Evolutionary conservation across 495 filamentous ascomycete species (phyloP), one percentile per base, ranked within the genome.

Genomic region (Hypoxylon intermedium): DNA sequence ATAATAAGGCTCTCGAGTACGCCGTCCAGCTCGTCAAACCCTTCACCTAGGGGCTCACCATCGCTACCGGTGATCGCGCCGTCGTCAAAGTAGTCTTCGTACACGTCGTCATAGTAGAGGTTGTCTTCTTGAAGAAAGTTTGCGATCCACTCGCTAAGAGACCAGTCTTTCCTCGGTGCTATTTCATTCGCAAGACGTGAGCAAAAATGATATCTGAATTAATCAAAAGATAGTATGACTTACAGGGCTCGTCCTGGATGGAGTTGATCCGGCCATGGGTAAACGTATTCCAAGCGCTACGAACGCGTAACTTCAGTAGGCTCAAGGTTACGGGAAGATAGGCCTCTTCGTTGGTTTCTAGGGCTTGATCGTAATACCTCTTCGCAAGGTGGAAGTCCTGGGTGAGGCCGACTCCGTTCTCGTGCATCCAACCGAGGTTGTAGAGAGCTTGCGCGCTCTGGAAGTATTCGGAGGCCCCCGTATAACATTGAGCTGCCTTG

Each of bases 381-480:
- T 99, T 99, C 2, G 95, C 94, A 31, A 99, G 87, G 69, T 98
- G 94, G 71, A 94, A 99, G 70, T 99, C 94, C 68, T 99, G 94
- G 30, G 89, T 86, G 2, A 97, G 86, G 9, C 93, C 92, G 40
- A 98, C 79, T 2, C 94, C 94, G 68, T 98, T 97, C 74, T 99
- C 94, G 73, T 99, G 92, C 91, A 99, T 98, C 94, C 94, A 99
- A 11, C 94, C 94, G 9, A 99, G 79, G 63, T 99, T 97, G 84
- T 91, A 99, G 51, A 96, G 86, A 9, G 95, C 95, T 76, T 98
- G 94, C 20, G 93, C 93, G 68, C 90, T 94, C 67, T 91, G 90
- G 65, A 91, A 84, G 44, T 86, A 90, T 66, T 98, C 94, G 1
- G 93, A 92, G 4, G 94, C 94, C 6, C 88, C 89, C 48, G 89